Percentiles rank a stretch among this genome's conserved stretches.
These are phyloP conservation scores for Candida dendrica DNA, from an alignment of 805 yeast genomes.

Conservation along the genomic window DNA sequence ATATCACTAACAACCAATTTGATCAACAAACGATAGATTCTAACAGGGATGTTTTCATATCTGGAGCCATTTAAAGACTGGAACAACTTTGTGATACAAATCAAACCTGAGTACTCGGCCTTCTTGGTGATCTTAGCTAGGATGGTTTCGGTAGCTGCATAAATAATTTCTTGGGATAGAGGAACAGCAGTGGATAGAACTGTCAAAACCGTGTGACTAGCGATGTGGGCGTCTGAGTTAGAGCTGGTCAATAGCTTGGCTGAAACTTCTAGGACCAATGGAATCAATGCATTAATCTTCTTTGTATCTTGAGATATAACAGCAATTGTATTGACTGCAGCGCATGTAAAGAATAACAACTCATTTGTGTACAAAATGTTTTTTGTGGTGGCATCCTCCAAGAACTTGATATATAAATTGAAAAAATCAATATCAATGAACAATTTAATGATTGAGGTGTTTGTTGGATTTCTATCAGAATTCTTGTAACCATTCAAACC, in stretches of 20 bases:
- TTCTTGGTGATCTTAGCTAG: constrained; percentile 35
- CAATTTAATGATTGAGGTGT: constrained; percentile 59
- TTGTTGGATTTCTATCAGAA: constrained; percentile 55
- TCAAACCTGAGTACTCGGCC: constrained; percentile 36
- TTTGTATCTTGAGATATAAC: constrained; percentile 35
- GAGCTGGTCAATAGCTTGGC: constrained; percentile 45
- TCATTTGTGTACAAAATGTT: constrained; percentile 59
- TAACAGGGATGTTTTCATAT: constrained; percentile 32
- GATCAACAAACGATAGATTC: constrained; percentile 26
- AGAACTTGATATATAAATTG: constrained; percentile 55
- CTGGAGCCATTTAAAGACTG: constrained; percentile 38
- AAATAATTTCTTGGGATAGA: constrained; percentile 45
- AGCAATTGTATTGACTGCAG: constrained; percentile 62
- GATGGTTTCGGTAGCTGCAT: constrained; percentile 58
- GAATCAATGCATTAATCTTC: constrained; percentile 43
- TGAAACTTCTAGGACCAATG: constrained; percentile 49
- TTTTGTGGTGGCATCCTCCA: constrained; percentile 36
- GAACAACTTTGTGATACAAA: constrained; percentile 39
- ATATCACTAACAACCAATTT: constrained; percentile 21
- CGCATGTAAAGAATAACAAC: constrained; percentile 72
- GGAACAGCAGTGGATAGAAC: constrained; percentile 72
- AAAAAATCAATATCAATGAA: constrained; percentile 65
- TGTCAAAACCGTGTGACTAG: constrained; percentile 76
- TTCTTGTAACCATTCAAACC: constrained; percentile 68
- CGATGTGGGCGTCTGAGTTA: constrained; percentile 60